Evolutionary conservation across 2,329 filamentous ascomycete genomes (phyloP).

Genomic region (Aspergillus terreus): DNA sequence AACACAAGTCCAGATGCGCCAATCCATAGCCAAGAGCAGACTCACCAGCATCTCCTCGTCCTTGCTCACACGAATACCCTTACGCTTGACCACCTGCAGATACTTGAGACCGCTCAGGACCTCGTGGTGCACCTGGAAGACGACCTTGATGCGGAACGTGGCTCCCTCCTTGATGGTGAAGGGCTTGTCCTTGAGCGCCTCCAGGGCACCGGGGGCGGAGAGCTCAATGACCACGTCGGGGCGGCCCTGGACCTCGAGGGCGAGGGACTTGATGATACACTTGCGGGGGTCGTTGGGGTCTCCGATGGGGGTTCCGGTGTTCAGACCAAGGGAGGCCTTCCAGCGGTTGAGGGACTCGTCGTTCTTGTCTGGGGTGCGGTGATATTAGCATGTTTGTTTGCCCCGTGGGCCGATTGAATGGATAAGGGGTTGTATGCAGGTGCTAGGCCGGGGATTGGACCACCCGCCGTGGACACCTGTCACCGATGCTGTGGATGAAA

Average conservation of each 20-base stretch:
- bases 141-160: conserved; percentile 89
- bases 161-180: conserved; percentile 97
- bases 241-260: conserved; percentile 80
- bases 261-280: conserved; percentile 88
- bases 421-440: neutral
- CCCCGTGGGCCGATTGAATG: neutral
- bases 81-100: conserved; percentile 87
- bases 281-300: conserved; percentile 79
- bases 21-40: neutral
- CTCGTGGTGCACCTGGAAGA: conserved; percentile 95
- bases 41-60: conserved; percentile 93
- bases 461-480: no score
- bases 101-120: conserved; percentile 95
- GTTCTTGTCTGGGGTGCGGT: conserved; percentile 52
- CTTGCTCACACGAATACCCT: conserved; percentile 83
- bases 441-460: neutral
- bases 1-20: neutral
- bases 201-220: conserved; percentile 66
- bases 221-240: conserved; percentile 86
- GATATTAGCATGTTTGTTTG: conserved; percentile 15
- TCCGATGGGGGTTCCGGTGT: conserved; percentile 64
- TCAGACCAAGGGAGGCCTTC: conserved; percentile 92
- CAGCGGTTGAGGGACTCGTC: conserved; percentile 96
- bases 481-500: neutral
- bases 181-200: conserved; percentile 79